These are phyloP conservation scores for Fusarium newnesense DNA, from an alignment of 2,329 filamentous ascomycete genomes.

Conservation along the genomic window DNA sequence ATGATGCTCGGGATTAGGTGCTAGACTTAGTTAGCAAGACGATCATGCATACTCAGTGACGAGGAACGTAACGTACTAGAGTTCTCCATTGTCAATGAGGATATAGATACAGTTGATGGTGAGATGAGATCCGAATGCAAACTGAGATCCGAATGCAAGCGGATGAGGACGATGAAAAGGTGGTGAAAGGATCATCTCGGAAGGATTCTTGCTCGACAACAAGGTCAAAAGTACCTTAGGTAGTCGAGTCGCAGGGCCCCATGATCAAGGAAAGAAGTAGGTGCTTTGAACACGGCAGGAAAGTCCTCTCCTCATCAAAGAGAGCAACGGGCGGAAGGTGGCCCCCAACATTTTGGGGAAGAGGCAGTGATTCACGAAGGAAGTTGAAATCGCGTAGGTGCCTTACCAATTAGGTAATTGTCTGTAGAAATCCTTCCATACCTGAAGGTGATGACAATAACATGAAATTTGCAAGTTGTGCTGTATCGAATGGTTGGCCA, in stretches of 20 bases:
- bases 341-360: not conserved
- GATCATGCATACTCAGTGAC: not conserved
- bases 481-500: not conserved
- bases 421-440: not conserved
- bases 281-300: not conserved
- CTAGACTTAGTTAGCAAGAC: not conserved
- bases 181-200: not conserved
- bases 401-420: no score
- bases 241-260: not conserved
- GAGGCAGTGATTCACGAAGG: not conserved
- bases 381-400: not conserved
- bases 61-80: slow-evolving; percentile 21
- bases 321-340: not conserved
- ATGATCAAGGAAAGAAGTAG: not conserved
- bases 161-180: not conserved
- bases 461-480: not conserved
- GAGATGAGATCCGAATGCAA: not conserved
- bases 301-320: not conserved
- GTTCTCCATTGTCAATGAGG: slow-evolving; percentile 30
- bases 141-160: no score
- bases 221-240: not conserved
- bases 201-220: not conserved
- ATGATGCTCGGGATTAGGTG: slow-evolving; percentile 11
- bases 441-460: no score
- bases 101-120: not conserved